Percentiles rank a stretch among this genome's conserved stretches.
Evolutionary conservation across 257 asterid genomes (phyloP).

Genomic region (Solanum lycopersicoides): DNA sequence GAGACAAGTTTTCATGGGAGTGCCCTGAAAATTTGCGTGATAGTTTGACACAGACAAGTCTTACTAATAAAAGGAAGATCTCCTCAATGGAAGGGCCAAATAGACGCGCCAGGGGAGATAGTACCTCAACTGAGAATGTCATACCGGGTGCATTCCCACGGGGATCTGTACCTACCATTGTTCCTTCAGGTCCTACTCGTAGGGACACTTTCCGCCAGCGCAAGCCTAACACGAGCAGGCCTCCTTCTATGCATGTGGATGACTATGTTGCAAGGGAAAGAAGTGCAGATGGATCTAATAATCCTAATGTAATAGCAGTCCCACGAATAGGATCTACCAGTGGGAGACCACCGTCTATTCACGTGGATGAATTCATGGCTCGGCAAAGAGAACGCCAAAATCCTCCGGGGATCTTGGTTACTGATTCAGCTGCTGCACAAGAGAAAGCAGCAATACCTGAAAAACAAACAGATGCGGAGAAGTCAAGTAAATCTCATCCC

Average conservation of each 20-base stretch:
- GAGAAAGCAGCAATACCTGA: slow-evolving; percentile 40
- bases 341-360: slow-evolving; percentile 91
- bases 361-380: slow-evolving; percentile 96
- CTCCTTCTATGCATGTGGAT: slow-evolving; percentile 99
- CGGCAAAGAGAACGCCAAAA: slow-evolving; percentile 86
- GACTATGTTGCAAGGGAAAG: slow-evolving; percentile 95
- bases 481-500: slow-evolving; percentile 42
- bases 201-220: slow-evolving; percentile 95
- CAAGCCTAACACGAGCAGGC: slow-evolving; percentile 95
- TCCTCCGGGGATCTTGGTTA: slow-evolving; percentile 29
- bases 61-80: slow-evolving; percentile 54
- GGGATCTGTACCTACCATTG: slow-evolving; percentile 44
- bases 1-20: slow-evolving; percentile 72
- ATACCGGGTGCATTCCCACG: slow-evolving; percentile 58
- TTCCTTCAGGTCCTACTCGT: slow-evolving; percentile 69
- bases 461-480: slow-evolving; percentile 39
- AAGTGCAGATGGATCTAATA: slow-evolving; percentile 63
- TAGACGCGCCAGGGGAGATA: slow-evolving; percentile 68
- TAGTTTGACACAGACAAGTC: slow-evolving; percentile 55
- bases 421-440: slow-evolving; percentile 38
- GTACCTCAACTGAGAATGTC: slow-evolving; percentile 35
- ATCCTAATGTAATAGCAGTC: slow-evolving; percentile 67
- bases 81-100: slow-evolving; percentile 60
- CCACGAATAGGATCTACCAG: slow-evolving; percentile 71
- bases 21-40: slow-evolving; percentile 88